Conservation (phyloP, 352 stramenopile species). For the Pythium folliculosum region DNA sequence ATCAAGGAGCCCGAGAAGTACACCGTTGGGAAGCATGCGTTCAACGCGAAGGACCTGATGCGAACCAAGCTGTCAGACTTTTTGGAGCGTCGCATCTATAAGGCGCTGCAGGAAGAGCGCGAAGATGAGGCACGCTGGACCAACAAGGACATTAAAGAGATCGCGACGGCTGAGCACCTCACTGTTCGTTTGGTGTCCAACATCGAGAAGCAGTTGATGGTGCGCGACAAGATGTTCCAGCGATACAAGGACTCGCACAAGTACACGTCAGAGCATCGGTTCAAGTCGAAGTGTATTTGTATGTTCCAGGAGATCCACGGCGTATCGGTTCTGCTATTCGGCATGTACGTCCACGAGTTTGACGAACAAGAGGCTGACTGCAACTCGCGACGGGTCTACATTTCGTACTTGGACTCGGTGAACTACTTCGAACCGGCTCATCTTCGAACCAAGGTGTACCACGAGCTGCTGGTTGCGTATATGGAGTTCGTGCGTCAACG, state of each 20-base stretch:
- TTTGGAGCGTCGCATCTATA: slow-evolving; percentile 91
- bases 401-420: slow-evolving; percentile 99
- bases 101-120: slow-evolving; percentile 88
- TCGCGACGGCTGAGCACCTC: slow-evolving; percentile 89
- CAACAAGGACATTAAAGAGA: slow-evolving; percentile 84
- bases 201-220: slow-evolving; percentile 95
- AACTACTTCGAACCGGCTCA: slow-evolving; percentile 97
- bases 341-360: slow-evolving; percentile 99
- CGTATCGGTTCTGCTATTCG: slow-evolving; percentile 99
- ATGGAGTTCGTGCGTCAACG: slow-evolving; percentile 97
- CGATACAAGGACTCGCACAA: slow-evolving; percentile 92
- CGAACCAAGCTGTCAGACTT: slow-evolving; percentile 95
- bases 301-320: slow-evolving; percentile 99
- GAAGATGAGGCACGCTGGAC: slow-evolving; percentile 86
- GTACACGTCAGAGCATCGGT: slow-evolving; percentile 88
- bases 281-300: slow-evolving; percentile 98
- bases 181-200: slow-evolving; percentile 96
- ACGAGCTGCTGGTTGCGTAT: slow-evolving; percentile 98
- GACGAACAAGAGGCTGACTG: slow-evolving; percentile 95
- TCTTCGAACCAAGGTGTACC: slow-evolving; percentile 98
- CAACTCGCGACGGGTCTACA: slow-evolving; percentile 96
- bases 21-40: slow-evolving; percentile 84
- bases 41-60: slow-evolving; percentile 94
- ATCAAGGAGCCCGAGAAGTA: slow-evolving; percentile 84
- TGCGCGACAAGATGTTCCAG: slow-evolving; percentile 95